Percentiles rank a stretch among this genome's conserved stretches.
Evolutionary conservation across 495 filamentous ascomycete genomes (phyloP).

Genomic region (Aspergillus nanangensis): DNA sequence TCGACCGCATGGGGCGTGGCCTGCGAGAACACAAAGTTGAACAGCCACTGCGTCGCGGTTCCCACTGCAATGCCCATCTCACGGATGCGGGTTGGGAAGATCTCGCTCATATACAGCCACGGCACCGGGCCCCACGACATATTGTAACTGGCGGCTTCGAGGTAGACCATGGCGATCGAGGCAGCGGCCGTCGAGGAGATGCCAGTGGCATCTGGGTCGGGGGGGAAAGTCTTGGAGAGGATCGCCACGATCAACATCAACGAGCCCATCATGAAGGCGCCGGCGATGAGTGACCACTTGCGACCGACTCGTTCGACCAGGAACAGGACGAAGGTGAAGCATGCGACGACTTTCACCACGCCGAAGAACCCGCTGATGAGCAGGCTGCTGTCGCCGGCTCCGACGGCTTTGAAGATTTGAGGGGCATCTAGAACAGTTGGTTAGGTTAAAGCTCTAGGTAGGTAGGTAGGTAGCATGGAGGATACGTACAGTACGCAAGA

Average conservation of each 20-base stretch:
- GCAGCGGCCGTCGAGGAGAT: conserved; percentile 38
- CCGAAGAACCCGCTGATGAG: conserved; percentile 48
- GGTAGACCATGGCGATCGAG: conserved; percentile 45
- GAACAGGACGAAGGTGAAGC: conserved; percentile 42
- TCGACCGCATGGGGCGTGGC: conserved; percentile 41
- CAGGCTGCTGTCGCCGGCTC: conserved; percentile 31
- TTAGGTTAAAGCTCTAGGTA: not conserved
- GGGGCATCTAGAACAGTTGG: conserved; percentile 21
- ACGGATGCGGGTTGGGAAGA: conserved; percentile 46
- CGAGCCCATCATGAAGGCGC: conserved; percentile 42
- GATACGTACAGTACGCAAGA: conserved; percentile 21
- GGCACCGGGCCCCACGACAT: conserved; percentile 50
- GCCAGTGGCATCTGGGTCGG: conserved; percentile 18
- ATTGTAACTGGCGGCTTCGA: conserved; percentile 41
- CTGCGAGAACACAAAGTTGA: conserved; percentile 46
- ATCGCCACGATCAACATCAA: conserved; percentile 47
- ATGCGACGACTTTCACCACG: conserved; percentile 43
- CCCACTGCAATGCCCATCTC: conserved; percentile 39
- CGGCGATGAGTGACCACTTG: conserved; percentile 46
- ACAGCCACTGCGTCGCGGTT: conserved; percentile 46
- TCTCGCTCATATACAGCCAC: conserved; percentile 47
- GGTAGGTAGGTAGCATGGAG: no score
- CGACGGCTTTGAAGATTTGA: conserved; percentile 45
- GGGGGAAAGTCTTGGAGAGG: conserved; percentile 34
- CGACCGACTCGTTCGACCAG: conserved; percentile 55